Base-by-base conservation (phyloP, 495 filamentous ascomycete species). In the Rostrohypoxylon terebratum region DNA sequence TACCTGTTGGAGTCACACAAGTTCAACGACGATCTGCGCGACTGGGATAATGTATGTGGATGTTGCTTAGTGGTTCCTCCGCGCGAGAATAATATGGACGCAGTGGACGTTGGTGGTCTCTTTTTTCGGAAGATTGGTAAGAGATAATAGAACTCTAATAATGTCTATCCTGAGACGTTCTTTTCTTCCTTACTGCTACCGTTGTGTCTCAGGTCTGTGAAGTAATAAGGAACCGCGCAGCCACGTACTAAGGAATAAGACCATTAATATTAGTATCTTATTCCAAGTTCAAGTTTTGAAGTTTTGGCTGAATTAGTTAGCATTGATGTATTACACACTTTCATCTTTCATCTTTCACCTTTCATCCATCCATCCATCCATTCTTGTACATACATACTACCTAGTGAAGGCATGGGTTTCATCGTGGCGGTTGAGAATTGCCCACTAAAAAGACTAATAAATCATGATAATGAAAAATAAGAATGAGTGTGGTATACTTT, bases 1-100 rank as follows among this genome's bases (percentile, higher is more conserved):
- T 5, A 36, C 55, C 14, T 63, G 66, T 70, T 70, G 66, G 71
- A 67, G 71, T 70, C 58, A 40, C 50, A 67, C 66, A 74, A 59
- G 51, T 53, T 14, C 58, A 67, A 47, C 45, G 70, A 74, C 40
- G 71, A 70, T 74, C 66, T 36, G 66, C 66, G 66, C 62, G 62
- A 74, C 71, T 45, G 25, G 71, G 71, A 62, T 71, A 55, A 50
- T 59, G 16, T 61, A 50, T 42, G 60, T 69, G 65, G 65, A 59
- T 58, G 65, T 45, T 18, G 20, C 65, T 65, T 20, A 57, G 64
- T 60, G 66, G 55, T 61, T 16, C 48, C 45, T 48, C 59, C 34
- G 54, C 21, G 54, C 25, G 34, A 67, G 18, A 45, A 38, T 25
- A 54, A 34, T 55, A 36, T 50, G 42, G 38, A 42, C 38, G 38